phyloP scores from a whole-genome alignment of 1,284 basidiomycete genomes.

The Coniferiporia sulphurascens region DNA sequence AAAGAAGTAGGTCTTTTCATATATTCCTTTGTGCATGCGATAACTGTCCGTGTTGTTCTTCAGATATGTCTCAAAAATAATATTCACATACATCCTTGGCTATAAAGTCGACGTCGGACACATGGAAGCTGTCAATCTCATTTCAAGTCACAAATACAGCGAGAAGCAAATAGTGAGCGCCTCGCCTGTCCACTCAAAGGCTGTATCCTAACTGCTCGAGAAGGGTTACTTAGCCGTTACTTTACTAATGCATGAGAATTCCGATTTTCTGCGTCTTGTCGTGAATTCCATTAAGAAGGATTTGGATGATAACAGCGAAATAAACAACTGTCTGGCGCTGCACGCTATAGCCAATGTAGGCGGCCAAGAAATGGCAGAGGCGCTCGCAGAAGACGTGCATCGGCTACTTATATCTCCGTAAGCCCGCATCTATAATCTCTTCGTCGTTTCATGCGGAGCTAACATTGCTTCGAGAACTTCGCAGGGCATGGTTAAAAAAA shows the following conservation, averaged over 20 bases:
- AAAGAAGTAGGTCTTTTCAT: conserved; percentile 32
- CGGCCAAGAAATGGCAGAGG: conserved; percentile 97
- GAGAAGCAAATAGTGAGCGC: conserved; percentile 98
- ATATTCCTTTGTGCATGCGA: neutral
- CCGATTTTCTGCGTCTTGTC: conserved; percentile 90
- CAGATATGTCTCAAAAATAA: conserved; percentile 93
- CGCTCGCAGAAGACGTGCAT: conserved; percentile 90
- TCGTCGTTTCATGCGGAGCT: conserved; percentile 16
- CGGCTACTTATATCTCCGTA: conserved; percentile 93
- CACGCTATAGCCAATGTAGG: conserved; percentile 99
- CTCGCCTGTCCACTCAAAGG: neutral
- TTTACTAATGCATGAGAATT: conserved; percentile 97
- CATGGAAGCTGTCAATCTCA: conserved; percentile 98
- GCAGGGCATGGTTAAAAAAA: conserved; percentile 94
- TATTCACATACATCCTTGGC: conserved; percentile 98
- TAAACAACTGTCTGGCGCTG: conserved; percentile 93
- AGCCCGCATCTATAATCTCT: conserved; percentile 29
- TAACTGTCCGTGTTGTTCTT: conserved; percentile 11
- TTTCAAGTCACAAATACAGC: conserved; percentile 92
- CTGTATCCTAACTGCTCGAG: conserved; percentile 3
- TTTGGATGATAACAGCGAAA: conserved; percentile 90
- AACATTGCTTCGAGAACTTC: conserved; percentile 65
- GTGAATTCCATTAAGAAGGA: conserved; percentile 99
- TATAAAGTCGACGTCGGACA: conserved; percentile 99
- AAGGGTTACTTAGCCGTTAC: conserved; percentile 98